Evolutionary conservation across 345 rosid species (phyloP), one percentile per base, ranked within the genome.

Genomic region (Bruguiera gymnorhiza): DNA sequence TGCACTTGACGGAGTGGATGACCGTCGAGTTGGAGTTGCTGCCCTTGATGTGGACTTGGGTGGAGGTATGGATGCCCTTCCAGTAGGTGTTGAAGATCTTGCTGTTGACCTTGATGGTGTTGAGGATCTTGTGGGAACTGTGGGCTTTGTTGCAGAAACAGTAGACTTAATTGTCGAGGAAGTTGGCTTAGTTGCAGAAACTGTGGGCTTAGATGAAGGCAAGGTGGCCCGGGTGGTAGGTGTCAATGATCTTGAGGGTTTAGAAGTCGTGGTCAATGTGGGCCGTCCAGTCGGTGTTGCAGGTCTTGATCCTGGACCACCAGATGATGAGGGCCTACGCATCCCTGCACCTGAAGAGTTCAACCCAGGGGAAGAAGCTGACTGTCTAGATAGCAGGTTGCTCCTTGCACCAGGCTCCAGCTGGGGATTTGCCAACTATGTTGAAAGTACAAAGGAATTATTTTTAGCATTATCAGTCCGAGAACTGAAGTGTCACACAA

Each of bases 321-420:
- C 90, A 19, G 99, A 88, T n/a, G 99, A 95, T 65, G 92, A 90
- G 52, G 97, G 97, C 79, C 97, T 85, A n/a, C 92, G 91, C 62
- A 37, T 74, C 52, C 87, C 87, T 66, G 84, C 71, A 70, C 76
- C 76, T 10, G 92, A 83, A 74, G 90, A 76, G 81, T 81, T 92
- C 70, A 82, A 66, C 66, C 95, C 97, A 68, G 94, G 87, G 52
- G 97, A 90, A 21, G 91, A 84, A 75, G 79, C 73, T 24, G 77
- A 82, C 72, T 90, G 96, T 76, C 84, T 90, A 6, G 92, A 85
- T 68, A 80, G 75, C 72, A 83, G 72, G 85, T 75, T 89, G 79
- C 89, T 78, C 79, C 88, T 82, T 66, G 84, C 32, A 62, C 80
- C 77, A 51, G 85, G 79, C 75, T 92, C 96, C 66, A 80, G 77